Conservation (phyloP, 73 alveolate species). For the Uronychia setigera region DNA sequence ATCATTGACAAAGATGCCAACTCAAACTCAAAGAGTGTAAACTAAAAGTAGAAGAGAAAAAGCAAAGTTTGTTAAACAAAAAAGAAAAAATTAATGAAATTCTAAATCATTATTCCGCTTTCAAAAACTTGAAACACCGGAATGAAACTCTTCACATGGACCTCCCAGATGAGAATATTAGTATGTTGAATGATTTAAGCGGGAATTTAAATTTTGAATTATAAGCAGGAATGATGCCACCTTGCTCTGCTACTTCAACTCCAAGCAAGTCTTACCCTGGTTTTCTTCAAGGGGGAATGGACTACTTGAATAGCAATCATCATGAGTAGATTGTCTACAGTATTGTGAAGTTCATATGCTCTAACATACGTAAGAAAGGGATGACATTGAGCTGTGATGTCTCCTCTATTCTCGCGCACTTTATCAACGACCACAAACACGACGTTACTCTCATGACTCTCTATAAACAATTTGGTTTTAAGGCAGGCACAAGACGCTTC, state of each 20-base stretch:
- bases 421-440: neutral
- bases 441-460: neutral
- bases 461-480: neutral
- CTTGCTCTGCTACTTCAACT: too few relatives aligned
- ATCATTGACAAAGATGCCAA: conserved; percentile 1
- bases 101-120: conserved; percentile 27
- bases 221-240: too few relatives aligned
- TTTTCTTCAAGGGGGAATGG: too few relatives aligned
- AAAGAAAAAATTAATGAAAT: conserved; percentile 19
- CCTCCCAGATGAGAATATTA: neutral
- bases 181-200: too few relatives aligned
- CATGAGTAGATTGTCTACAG: too few relatives aligned
- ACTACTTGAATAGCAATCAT: too few relatives aligned
- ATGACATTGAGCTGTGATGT: neutral
- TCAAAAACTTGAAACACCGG: conserved; percentile 24
- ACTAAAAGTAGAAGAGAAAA: neutral
- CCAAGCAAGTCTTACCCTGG: too few relatives aligned
- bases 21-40: conserved; percentile 3
- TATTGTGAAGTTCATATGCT: neutral
- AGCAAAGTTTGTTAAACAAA: conserved; percentile 4
- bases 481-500: neutral
- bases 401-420: conserved; percentile 1
- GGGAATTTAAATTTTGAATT: too few relatives aligned
- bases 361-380: neutral
- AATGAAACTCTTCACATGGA: neutral